Percentiles rank a stretch among this genome's conserved stretches.
Conservation (phyloP, 441 rosid species). For the Adansonia grandidieri region DNA sequence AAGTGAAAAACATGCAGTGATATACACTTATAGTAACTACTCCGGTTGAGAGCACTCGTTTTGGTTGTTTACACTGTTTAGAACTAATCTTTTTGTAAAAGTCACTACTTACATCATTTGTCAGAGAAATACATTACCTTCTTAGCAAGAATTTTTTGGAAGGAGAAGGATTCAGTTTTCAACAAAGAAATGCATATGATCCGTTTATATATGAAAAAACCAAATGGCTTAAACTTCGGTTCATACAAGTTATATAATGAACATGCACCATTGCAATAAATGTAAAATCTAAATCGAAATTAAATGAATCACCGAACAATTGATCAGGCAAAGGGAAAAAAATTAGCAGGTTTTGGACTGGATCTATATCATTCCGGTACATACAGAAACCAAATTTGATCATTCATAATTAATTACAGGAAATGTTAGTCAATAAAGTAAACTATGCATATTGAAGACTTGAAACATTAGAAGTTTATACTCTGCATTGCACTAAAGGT, state of each 20-base stretch:
- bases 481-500: constrained; percentile 11
- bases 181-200: constrained; percentile 6
- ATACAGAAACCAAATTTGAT: not conserved
- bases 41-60: not conserved
- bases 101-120: not conserved
- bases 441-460: not conserved
- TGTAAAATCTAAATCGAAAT: not conserved
- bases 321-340: not conserved
- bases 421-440: not conserved
- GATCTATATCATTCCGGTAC: not conserved
- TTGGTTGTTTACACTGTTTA: not conserved
- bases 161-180: not conserved
- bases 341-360: not conserved
- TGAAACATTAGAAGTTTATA: not conserved
- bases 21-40: not conserved
- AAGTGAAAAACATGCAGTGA: not conserved
- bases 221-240: not conserved
- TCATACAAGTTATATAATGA: not conserved
- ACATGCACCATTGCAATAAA: not conserved
- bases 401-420: not conserved
- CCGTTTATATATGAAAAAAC: not conserved
- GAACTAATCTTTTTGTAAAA: not conserved
- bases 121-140: constrained; percentile 1
- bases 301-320: not conserved
- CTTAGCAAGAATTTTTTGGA: not conserved